Conservation (phyloP, 2,329 filamentous ascomycete species). For the Pestalotiopsis sp. region DNA sequence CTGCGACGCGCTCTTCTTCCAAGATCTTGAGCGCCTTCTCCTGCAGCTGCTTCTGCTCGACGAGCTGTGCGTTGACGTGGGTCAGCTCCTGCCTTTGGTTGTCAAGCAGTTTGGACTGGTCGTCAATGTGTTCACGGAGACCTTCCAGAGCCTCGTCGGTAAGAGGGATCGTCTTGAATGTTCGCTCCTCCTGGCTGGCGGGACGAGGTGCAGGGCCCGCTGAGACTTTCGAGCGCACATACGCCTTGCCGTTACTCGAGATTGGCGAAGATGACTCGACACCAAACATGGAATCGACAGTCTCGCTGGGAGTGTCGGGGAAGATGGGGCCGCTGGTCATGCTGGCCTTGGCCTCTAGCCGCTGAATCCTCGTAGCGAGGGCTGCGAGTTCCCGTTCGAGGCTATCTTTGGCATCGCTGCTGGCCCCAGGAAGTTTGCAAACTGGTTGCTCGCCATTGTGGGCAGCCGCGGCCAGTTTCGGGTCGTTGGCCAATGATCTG, state of each 20-base stretch:
- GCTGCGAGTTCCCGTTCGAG: constrained; percentile 84
- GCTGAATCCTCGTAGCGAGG: constrained; percentile 76
- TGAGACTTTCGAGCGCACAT: constrained; percentile 44
- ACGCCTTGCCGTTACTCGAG: constrained; percentile 43
- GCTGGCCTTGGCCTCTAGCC: constrained; percentile 78
- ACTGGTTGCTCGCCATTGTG: constrained; percentile 46
- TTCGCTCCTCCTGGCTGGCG: constrained; percentile 35
- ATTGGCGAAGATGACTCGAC: constrained; percentile 53
- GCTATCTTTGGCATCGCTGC: constrained; percentile 73
- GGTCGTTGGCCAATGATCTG: constrained; percentile 51
- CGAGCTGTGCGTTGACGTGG: constrained; percentile 81
- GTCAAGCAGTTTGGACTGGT: constrained; percentile 89
- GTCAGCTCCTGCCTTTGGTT: constrained; percentile 85
- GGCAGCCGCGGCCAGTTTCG: constrained; percentile 40
- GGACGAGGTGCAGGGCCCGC: constrained; percentile 43
- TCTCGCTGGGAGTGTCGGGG: constrained; percentile 83
- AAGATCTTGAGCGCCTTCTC: constrained; percentile 80
- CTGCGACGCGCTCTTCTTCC: constrained; percentile 84
- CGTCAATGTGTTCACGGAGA: constrained; percentile 87
- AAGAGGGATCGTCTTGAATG: constrained; percentile 53
- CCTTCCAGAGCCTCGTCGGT: constrained; percentile 84
- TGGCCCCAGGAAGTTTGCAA: constrained; percentile 81
- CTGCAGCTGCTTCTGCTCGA: constrained; percentile 83
- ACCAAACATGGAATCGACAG: constrained; percentile 64
- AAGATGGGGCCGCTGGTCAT: constrained; percentile 60